Evolutionary conservation across 345 rosid genomes (phyloP).

Genomic region (Garcia nutans): DNA sequence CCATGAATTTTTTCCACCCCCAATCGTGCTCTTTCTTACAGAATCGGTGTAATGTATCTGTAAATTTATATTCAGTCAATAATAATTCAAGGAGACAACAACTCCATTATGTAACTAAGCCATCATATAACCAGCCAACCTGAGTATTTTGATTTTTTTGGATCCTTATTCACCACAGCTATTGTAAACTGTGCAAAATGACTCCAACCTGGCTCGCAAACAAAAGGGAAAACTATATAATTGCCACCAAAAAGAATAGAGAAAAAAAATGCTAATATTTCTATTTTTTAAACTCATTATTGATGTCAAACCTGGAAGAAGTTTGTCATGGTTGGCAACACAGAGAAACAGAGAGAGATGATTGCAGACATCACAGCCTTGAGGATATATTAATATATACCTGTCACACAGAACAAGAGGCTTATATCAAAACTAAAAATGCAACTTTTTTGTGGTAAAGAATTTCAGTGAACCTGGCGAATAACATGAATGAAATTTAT

Average conservation of each 20-base stretch:
- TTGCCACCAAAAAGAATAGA: slow-evolving; percentile 10
- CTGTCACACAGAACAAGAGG: slow-evolving; percentile 38
- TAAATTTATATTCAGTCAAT: slow-evolving; percentile 29
- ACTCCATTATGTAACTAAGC: neutral
- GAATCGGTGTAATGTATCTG: slow-evolving; percentile 90
- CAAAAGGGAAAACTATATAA: slow-evolving; percentile 10
- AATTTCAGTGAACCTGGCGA: neutral
- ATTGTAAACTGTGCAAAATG: slow-evolving; percentile 96
- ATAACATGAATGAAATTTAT: neutral
- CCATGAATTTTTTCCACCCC: slow-evolving; percentile 99
- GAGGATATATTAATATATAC: slow-evolving; percentile 90
- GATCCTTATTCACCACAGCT: slow-evolving; percentile 85
- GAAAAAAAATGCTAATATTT: neutral
- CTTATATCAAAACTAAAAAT: slow-evolving; percentile 12
- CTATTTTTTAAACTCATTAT: neutral
- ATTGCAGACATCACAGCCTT: slow-evolving; percentile 87
- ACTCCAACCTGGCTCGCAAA: slow-evolving; percentile 73
- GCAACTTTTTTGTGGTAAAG: neutral
- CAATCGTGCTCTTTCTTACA: slow-evolving; percentile 94
- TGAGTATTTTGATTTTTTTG: slow-evolving; percentile 83
- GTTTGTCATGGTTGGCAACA: slow-evolving; percentile 87
- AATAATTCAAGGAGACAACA: slow-evolving; percentile 25
- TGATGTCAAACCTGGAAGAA: slow-evolving; percentile 74
- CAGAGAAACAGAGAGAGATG: slow-evolving; percentile 91
- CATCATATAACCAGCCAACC: slow-evolving; percentile 46